Evolutionary conservation across 495 filamentous ascomycete genomes (phyloP).

Genomic region (Daldinia loculata): DNA sequence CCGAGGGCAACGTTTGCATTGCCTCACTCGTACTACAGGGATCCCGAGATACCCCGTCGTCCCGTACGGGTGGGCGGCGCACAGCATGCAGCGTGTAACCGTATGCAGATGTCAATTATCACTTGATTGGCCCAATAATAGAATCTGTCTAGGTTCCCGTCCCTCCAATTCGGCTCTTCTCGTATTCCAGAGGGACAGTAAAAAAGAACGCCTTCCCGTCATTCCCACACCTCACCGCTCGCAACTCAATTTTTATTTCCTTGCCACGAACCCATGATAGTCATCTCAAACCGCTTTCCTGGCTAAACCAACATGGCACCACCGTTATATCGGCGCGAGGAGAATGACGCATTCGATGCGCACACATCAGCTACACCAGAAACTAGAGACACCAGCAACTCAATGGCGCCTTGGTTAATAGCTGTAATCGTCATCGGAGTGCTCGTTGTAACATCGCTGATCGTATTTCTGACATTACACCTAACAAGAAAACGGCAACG

Average conservation of each 20-base stretch:
- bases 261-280: slow-evolving; percentile 1
- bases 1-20: slow-evolving; percentile 1
- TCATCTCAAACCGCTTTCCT: slow-evolving; percentile 6
- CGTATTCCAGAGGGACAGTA: slow-evolving; percentile 28
- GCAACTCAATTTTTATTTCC: neutral
- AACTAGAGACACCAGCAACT: neutral
- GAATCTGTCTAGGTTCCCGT: slow-evolving; percentile 24
- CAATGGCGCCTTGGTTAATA: slow-evolving; percentile 47
- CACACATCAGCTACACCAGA: slow-evolving; percentile 5
- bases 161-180: slow-evolving; percentile 20
- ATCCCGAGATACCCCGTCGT: slow-evolving; percentile 28
- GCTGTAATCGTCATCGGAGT: slow-evolving; percentile 42
- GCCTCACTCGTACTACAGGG: slow-evolving; percentile 19
- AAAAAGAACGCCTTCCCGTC: slow-evolving; percentile 19
- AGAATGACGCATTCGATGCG: slow-evolving; percentile 16
- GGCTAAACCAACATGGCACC: slow-evolving; percentile 30
- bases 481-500: slow-evolving; percentile 40
- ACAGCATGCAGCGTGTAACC: slow-evolving; percentile 31
- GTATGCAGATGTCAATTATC: slow-evolving; percentile 3
- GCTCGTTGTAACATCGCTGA: slow-evolving; percentile 35
- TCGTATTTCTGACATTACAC: slow-evolving; percentile 39
- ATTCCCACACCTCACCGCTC: slow-evolving; percentile 2
- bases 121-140: slow-evolving; percentile 40
- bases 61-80: slow-evolving; percentile 29
- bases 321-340: slow-evolving; percentile 15